A percentile compares a stretch with the other conserved stretches of the same genome.
Evolutionary conservation across 805 yeast genomes (phyloP).

Genomic region (Debaryomyces castellii): DNA sequence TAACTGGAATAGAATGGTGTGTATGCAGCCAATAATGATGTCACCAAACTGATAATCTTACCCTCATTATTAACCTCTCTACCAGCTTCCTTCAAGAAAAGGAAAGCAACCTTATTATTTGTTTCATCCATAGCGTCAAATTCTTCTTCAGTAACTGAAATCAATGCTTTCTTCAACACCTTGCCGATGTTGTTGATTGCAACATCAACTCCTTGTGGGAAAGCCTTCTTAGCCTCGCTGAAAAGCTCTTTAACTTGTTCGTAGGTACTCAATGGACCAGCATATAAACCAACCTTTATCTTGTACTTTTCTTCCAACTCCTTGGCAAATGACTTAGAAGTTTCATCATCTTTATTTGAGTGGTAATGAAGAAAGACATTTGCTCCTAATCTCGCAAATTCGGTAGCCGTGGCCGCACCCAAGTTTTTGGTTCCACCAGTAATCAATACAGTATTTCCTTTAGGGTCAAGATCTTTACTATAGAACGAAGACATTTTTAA

Average conservation of each 20-base stretch:
- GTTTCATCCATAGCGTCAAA: slow-evolving; percentile 52
- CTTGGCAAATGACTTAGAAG: slow-evolving; percentile 35
- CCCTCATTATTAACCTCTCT: slow-evolving; percentile 51
- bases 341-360: slow-evolving; percentile 36
- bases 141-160: slow-evolving; percentile 53
- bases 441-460: slow-evolving; percentile 53
- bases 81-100: slow-evolving; percentile 59
- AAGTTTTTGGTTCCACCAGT: slow-evolving; percentile 66
- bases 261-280: slow-evolving; percentile 44
- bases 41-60: slow-evolving; percentile 54
- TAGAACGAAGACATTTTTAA: slow-evolving; percentile 9
- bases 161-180: slow-evolving; percentile 61
- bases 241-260: slow-evolving; percentile 45
- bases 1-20: slow-evolving; percentile 51
- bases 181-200: slow-evolving; percentile 70
- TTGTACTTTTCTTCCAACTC: slow-evolving; percentile 35
- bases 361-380: slow-evolving; percentile 57
- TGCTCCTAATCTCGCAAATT: slow-evolving; percentile 55
- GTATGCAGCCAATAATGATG: slow-evolving; percentile 67
- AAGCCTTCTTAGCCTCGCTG: slow-evolving; percentile 38
- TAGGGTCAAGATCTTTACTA: slow-evolving; percentile 12
- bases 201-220: slow-evolving; percentile 52
- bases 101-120: slow-evolving; percentile 62
- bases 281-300: slow-evolving; percentile 41
- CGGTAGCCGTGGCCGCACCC: slow-evolving; percentile 53